A percentile compares a stretch with the other conserved stretches of the same genome.
These are phyloP conservation scores for Clathrus columnatus DNA, from an alignment of 768 basidiomycete genomes.

Conservation along the genomic window DNA sequence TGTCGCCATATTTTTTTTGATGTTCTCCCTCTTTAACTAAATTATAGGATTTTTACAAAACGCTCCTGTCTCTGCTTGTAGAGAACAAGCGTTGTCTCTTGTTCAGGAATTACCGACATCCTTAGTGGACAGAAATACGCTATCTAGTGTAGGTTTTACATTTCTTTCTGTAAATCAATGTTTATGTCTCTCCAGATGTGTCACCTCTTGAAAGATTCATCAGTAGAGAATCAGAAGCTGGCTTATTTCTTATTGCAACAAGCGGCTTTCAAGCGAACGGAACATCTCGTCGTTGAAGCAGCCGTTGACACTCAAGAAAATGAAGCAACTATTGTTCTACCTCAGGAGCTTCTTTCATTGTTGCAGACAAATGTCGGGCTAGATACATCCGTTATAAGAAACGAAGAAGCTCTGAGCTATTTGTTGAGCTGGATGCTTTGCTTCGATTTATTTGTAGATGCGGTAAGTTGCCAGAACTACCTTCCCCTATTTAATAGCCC, in stretches of 20 bases:
- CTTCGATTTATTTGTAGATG: slow-evolving; percentile 75
- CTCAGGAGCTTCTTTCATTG: slow-evolving; percentile 56
- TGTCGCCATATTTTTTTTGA: slow-evolving; percentile 2
- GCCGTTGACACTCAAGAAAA: slow-evolving; percentile 63
- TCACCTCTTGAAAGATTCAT: slow-evolving; percentile 61
- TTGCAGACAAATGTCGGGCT: slow-evolving; percentile 40
- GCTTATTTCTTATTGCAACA: slow-evolving; percentile 63
- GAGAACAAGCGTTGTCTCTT: slow-evolving; percentile 59
- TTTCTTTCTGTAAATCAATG: not conserved
- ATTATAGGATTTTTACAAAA: not conserved
- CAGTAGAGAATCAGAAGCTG: slow-evolving; percentile 62
- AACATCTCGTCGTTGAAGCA: slow-evolving; percentile 79
- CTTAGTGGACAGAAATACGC: slow-evolving; percentile 52
- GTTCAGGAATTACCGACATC: slow-evolving; percentile 56
- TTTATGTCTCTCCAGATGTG: slow-evolving; percentile 48
- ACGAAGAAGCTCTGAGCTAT: slow-evolving; percentile 47
- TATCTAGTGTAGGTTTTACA: slow-evolving; percentile 44
- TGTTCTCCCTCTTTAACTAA: not conserved
- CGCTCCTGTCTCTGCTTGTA: slow-evolving; percentile 53
- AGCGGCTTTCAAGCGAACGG: slow-evolving; percentile 68
- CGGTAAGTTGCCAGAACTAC: slow-evolving; percentile 43
- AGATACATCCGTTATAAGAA: slow-evolving; percentile 25
- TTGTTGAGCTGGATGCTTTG: slow-evolving; percentile 87
- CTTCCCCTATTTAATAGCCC: slow-evolving; percentile 1
- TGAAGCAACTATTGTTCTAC: slow-evolving; percentile 46